A percentile compares a stretch with the other conserved stretches of the same genome.
Evolutionary conservation across 108 stramenopile species (phyloP).

Genomic region (Schizochytrium sp.): DNA sequence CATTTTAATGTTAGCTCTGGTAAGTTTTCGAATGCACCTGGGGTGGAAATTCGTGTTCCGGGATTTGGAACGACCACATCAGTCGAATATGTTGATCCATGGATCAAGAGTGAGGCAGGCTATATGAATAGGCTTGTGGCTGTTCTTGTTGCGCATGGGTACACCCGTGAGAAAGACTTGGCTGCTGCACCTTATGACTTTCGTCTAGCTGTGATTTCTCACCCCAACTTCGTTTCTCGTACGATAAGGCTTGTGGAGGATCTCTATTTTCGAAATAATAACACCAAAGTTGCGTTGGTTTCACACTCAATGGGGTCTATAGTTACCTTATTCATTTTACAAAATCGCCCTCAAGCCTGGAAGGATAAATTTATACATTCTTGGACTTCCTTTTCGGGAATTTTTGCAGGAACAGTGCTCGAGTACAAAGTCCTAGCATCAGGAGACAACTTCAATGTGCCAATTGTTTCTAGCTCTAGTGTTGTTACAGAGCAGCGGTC

Average conservation of each 20-base stretch:
- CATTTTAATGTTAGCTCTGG: not conserved
- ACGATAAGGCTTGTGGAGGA: not conserved
- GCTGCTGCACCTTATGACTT: constrained; percentile 59
- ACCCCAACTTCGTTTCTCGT: not conserved
- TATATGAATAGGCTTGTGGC: not conserved
- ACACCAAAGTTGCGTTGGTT: not conserved
- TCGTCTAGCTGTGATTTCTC: not conserved
- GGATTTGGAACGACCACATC: not conserved
- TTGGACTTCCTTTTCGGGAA: constrained; percentile 62
- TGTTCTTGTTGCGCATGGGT: not conserved
- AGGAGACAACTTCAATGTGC: constrained; percentile 57
- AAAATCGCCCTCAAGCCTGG: constrained; percentile 59
- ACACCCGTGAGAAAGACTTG: not conserved
- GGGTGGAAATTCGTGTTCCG: constrained; percentile 59
- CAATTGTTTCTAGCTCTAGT: not conserved
- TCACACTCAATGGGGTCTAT: constrained; percentile 64
- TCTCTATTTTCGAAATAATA: not conserved
- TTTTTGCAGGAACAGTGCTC: constrained; percentile 59
- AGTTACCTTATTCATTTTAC: constrained; percentile 58
- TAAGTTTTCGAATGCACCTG: constrained; percentile 25
- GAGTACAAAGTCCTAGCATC: constrained; percentile 60
- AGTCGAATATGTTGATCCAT: constrained; percentile 52
- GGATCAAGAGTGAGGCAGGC: not conserved
- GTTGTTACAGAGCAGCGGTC: constrained; percentile 61
- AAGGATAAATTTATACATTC: constrained; percentile 64